These are phyloP conservation scores for Cryptococcus sp. DNA, from an alignment of 1,284 basidiomycete species.

Conservation along the genomic window DNA sequence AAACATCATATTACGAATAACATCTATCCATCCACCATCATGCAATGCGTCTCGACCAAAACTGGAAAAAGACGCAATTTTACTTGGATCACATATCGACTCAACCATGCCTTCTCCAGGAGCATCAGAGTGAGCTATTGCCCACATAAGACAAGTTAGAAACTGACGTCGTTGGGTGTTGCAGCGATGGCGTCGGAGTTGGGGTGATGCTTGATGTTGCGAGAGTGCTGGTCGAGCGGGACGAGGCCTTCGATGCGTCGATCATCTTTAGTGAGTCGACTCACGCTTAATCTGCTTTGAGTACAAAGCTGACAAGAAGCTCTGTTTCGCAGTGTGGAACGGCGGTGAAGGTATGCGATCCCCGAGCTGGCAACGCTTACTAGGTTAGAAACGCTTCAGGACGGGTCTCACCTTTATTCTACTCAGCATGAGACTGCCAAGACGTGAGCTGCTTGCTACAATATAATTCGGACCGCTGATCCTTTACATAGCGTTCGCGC, in stretches of 20 bases:
- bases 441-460: constrained; percentile 58
- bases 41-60: constrained; percentile 60
- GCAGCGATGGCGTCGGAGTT: constrained; percentile 73
- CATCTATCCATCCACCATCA: constrained; percentile 51
- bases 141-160: constrained; percentile 1
- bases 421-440: constrained; percentile 76
- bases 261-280: constrained; percentile 83
- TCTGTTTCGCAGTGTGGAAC: constrained; percentile 75
- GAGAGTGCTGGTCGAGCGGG: constrained; percentile 71
- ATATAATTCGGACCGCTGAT: constrained; percentile 1
- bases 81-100: constrained; percentile 90
- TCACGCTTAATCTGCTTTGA: background rate
- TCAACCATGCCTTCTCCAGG: constrained; percentile 66
- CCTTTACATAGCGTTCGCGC: constrained; percentile 67
- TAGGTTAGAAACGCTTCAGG: constrained; percentile 65
- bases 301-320: background rate
- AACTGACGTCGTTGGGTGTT: constrained; percentile 17
- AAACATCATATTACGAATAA: constrained; percentile 87
- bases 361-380: constrained; percentile 2
- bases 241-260: constrained; percentile 73
- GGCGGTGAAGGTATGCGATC: constrained; percentile 67
- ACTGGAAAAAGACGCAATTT: constrained; percentile 75
- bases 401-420: constrained; percentile 88
- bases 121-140: constrained; percentile 65
- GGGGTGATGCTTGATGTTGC: constrained; percentile 91